Evolutionary conservation across 2,329 filamentous ascomycete genomes (phyloP).

Genomic region (Didymella segeticola): DNA sequence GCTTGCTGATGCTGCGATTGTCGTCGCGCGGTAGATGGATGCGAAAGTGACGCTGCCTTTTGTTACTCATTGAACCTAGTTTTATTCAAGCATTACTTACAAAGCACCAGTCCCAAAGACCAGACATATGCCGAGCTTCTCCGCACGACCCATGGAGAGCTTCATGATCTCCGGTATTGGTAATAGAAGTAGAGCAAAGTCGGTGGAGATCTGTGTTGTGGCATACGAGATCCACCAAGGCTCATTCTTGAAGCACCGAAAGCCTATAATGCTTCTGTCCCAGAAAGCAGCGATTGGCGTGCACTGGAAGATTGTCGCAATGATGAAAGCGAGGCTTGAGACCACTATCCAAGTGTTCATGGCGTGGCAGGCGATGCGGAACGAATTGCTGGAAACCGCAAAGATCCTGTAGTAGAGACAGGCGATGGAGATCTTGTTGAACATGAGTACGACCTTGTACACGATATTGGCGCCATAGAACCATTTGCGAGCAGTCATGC

Average conservation of each 20-base stretch:
- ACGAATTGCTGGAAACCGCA: slow-evolving; percentile 30
- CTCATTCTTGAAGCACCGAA: slow-evolving; percentile 40
- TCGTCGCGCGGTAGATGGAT: slow-evolving; percentile 35
- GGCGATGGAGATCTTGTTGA: slow-evolving; percentile 46
- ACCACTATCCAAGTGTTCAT: slow-evolving; percentile 41
- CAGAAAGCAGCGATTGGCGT: slow-evolving; percentile 40
- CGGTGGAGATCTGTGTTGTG: slow-evolving; percentile 28
- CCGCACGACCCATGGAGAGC: slow-evolving; percentile 28
- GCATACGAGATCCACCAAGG: slow-evolving; percentile 38
- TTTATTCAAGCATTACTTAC: slow-evolving; percentile 12
- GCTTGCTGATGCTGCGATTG: slow-evolving; percentile 29
- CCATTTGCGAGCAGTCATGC: slow-evolving; percentile 31
- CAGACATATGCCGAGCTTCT: slow-evolving; percentile 31
- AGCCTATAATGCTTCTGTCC: slow-evolving; percentile 35
- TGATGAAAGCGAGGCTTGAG: slow-evolving; percentile 39
- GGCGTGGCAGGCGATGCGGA: slow-evolving; percentile 33
- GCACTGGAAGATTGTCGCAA: slow-evolving; percentile 45
- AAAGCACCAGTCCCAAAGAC: slow-evolving; percentile 34
- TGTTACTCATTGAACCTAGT: slow-evolving; percentile 5
- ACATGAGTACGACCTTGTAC: slow-evolving; percentile 47
- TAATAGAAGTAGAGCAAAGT: slow-evolving; percentile 29
- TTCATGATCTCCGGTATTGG: slow-evolving; percentile 26
- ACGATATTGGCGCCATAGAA: slow-evolving; percentile 44
- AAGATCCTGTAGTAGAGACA: slow-evolving; percentile 47
- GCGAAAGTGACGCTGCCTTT: slow-evolving; percentile 30